Evolutionary conservation across 2,329 filamentous ascomycete species (phyloP), one percentile per base, ranked within the genome.

Genomic region (Madurella mycetomatis): DNA sequence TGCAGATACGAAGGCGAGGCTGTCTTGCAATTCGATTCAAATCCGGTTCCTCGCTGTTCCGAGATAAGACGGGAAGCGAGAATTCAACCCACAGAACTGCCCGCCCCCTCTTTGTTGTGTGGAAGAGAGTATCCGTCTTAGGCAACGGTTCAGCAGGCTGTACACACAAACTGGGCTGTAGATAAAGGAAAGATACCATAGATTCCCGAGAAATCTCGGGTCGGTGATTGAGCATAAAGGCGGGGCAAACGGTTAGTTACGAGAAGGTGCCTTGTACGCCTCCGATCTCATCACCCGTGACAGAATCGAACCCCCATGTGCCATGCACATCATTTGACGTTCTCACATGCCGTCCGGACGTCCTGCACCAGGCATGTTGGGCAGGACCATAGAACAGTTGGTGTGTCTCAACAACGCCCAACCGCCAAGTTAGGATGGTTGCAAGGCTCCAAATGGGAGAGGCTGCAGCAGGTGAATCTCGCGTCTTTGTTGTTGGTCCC

Each of bases 51-150:
- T 58, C 56, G 58, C 58, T 58, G 16, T 11, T 47, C 49, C 56
- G 58, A 51, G 55, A 56, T n/a, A 9, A 41, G 56, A 60, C 58
- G 58, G 58, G 58, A 60, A 60, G 56, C 58, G 56, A 58, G 39
- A 53, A 60, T 60, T 58, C 58, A 58, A 60, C 58, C 56, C 58
- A 60, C 58, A 56, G 54, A 58, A 60, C 58, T 60, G 58, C 56
- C 50, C 58, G 54, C 56, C 56, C 58, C 44, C 43, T 44, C 9
- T 44, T 46, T 50, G 46, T 47, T 41, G 44, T 45, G 34, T 13
- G 2, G 47, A n/a, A 17, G 39, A 16, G 32, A 19, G 32, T 5
- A 42, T 15, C 9, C 9, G 9, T 32, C 25, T 7, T 25, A 7
- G 25, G 25, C 25, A 25, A 7, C 25, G 17, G 8, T 40, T 41